Evolutionary conservation across 768 basidiomycete genomes (phyloP).

Genomic region (Suillus bovinus): DNA sequence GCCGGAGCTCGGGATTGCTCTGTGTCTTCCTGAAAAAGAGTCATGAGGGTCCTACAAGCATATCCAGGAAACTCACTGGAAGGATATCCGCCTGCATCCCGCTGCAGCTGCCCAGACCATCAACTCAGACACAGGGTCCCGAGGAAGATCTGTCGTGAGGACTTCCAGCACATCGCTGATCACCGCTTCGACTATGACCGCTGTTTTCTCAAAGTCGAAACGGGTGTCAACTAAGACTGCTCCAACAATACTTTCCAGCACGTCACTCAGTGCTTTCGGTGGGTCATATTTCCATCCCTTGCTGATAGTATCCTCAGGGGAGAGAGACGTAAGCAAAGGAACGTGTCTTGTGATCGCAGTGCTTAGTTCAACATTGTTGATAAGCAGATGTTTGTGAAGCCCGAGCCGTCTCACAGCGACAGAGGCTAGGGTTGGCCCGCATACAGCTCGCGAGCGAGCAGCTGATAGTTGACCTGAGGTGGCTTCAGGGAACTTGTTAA

Average conservation of each 20-base stretch:
- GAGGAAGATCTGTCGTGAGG: constrained; percentile 57
- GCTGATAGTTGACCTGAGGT: constrained; percentile 77
- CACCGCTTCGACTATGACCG: constrained; percentile 55
- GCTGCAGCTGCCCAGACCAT: constrained; percentile 61
- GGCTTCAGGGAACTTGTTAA: constrained; percentile 64
- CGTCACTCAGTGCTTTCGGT: constrained; percentile 83
- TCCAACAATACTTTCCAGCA: constrained; percentile 83
- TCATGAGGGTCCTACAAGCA: constrained; percentile 8
- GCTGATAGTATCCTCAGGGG: constrained; percentile 61
- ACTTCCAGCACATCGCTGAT: constrained; percentile 68
- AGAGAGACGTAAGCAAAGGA: constrained; percentile 55
- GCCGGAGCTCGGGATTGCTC: constrained; percentile 43
- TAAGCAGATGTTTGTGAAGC: constrained; percentile 69
- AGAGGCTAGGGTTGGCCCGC: constrained; percentile 70
- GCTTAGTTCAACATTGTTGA: constrained; percentile 68
- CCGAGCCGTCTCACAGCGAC: constrained; percentile 63
- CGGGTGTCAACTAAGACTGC: constrained; percentile 81
- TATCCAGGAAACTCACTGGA: constrained; percentile 39
- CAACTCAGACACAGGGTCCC: constrained; percentile 75
- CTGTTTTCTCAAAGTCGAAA: constrained; percentile 70
- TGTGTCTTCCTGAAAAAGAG: constrained; percentile 37
- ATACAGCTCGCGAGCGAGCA: constrained; percentile 70
- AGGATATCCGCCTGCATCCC: constrained; percentile 55
- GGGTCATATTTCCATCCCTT: constrained; percentile 83
- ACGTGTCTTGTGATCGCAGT: constrained; percentile 61